Evolutionary conservation across 202 grass and related monocot species (phyloP).

Genomic region (Setaria italica): DNA sequence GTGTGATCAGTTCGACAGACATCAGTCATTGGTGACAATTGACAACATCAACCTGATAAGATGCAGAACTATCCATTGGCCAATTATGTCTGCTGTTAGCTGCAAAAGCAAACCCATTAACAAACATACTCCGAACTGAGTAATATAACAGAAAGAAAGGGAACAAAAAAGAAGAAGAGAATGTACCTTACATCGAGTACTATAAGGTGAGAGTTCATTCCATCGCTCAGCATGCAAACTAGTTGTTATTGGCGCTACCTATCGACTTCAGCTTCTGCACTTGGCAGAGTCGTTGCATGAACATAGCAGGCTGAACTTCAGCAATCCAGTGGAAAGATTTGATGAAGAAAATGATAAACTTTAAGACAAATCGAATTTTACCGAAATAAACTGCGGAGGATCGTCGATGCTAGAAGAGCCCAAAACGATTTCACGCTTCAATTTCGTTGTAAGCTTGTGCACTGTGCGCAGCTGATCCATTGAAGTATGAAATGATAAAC

Average conservation of each 20-base stretch:
- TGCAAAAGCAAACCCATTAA: not conserved
- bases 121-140: not conserved
- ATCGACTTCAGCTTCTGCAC: constrained; percentile 90
- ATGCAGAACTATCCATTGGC: not conserved
- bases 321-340: not conserved
- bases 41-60: not conserved
- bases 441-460: constrained; percentile 88
- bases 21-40: not conserved
- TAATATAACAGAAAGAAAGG: not conserved
- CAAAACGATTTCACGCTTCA: constrained; percentile 86
- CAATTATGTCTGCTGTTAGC: constrained; percentile 2
- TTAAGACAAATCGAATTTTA: constrained; percentile 37
- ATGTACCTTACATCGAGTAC: constrained; percentile 9
- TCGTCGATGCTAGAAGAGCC: constrained; percentile 92
- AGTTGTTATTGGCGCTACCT: constrained; percentile 53
- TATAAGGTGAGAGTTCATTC: not conserved
- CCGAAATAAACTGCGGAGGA: constrained; percentile 86
- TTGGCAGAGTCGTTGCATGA: constrained; percentile 30
- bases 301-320: not conserved
- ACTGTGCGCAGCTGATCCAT: constrained; percentile 69
- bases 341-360: not conserved
- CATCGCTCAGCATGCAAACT: constrained; percentile 12
- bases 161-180: not conserved
- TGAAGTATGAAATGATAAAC: constrained; percentile 20
- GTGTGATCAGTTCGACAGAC: not conserved